Conservation (phyloP, 371 early-diverging fungal genomes). For the Massospora cicadina region DNA sequence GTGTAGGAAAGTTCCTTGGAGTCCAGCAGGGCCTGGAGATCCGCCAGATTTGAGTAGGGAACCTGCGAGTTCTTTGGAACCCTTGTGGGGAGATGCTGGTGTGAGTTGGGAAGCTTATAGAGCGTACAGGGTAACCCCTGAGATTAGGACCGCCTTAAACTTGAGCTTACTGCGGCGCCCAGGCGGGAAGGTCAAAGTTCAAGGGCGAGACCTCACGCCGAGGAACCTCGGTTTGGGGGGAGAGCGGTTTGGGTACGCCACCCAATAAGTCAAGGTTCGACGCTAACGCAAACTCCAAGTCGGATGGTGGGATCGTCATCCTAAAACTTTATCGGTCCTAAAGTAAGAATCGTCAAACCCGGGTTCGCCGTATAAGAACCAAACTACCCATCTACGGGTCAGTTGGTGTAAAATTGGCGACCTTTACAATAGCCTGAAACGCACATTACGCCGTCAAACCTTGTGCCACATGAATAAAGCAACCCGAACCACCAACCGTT, state of each 20-base stretch:
- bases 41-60: neutral
- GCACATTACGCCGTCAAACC: too few species aligned
- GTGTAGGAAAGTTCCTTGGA: neutral
- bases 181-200: neutral
- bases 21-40: neutral
- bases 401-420: too few species aligned
- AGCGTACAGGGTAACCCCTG: neutral
- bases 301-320: too few species aligned
- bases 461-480: too few species aligned
- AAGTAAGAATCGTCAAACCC: too few species aligned
- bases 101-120: neutral
- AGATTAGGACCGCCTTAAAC: neutral
- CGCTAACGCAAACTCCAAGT: too few species aligned
- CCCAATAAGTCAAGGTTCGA: neutral
- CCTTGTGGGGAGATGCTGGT: neutral
- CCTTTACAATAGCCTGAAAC: too few species aligned
- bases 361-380: too few species aligned
- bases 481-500: too few species aligned
- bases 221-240: neutral
- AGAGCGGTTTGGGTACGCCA: neutral
- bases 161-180: neutral
- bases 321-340: too few species aligned
- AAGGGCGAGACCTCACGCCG: neutral
- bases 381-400: too few species aligned
- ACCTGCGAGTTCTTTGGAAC: neutral